These are phyloP conservation scores for Trichoderma harzianum DNA, from an alignment of 2,329 filamentous ascomycete genomes.

Conservation along the genomic window DNA sequence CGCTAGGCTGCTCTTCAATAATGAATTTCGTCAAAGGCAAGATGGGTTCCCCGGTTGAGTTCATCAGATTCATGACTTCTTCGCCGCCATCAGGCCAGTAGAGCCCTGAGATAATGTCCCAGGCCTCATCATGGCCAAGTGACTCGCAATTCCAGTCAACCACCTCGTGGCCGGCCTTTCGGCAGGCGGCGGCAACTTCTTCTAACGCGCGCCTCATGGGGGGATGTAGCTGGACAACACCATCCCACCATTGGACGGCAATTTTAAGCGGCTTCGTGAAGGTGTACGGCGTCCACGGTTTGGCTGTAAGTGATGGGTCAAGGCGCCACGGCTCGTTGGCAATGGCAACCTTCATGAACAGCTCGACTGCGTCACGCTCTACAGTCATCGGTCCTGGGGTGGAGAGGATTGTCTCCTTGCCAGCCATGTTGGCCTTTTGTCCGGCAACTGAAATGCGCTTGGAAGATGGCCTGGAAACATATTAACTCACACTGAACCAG, in stretches of 20 bases:
- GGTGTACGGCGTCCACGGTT: slow-evolving; percentile 34
- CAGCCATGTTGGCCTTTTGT: slow-evolving; percentile 29
- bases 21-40: slow-evolving; percentile 10
- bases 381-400: slow-evolving; percentile 35
- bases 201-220: slow-evolving; percentile 55
- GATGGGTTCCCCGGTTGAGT: slow-evolving; percentile 32
- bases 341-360: slow-evolving; percentile 34
- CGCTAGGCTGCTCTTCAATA: slow-evolving; percentile 7
- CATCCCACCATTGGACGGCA: slow-evolving; percentile 58
- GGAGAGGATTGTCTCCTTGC: slow-evolving; percentile 35
- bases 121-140: slow-evolving; percentile 47
- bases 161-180: slow-evolving; percentile 48
- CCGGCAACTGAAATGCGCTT: slow-evolving; percentile 31
- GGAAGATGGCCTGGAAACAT: slow-evolving; percentile 21
- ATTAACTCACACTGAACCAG: neutral
- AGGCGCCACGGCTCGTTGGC: slow-evolving; percentile 33
- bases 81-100: slow-evolving; percentile 12
- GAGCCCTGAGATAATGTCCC: slow-evolving; percentile 25
- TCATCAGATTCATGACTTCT: slow-evolving; percentile 26
- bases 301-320: slow-evolving; percentile 33
- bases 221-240: slow-evolving; percentile 57
- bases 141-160: slow-evolving; percentile 51
- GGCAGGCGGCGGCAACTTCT: slow-evolving; percentile 50
- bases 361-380: slow-evolving; percentile 34
- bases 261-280: slow-evolving; percentile 50